phyloP scores from a whole-genome alignment of 768 basidiomycete genomes.

The Tricholomella constricta region DNA sequence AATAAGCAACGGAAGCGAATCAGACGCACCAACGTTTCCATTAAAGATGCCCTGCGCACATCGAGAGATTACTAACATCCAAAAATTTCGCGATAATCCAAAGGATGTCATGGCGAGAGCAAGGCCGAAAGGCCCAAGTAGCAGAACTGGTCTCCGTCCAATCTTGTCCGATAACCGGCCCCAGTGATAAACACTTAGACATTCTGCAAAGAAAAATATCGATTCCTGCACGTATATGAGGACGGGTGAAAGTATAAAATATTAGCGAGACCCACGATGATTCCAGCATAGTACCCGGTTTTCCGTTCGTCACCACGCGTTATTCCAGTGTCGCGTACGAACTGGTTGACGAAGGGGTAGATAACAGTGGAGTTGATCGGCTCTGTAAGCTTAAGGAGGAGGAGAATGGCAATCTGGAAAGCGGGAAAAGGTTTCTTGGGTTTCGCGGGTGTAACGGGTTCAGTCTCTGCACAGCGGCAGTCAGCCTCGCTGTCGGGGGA shows the following conservation, averaged over 20 bases:
- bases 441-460: background rate
- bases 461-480: background rate
- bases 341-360: constrained; percentile 47
- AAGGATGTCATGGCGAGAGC: constrained; percentile 33
- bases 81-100: constrained; percentile 33
- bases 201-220: constrained; percentile 38
- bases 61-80: constrained; percentile 29
- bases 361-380: constrained; percentile 35
- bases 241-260: background rate
- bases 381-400: constrained; percentile 35
- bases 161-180: constrained; percentile 39
- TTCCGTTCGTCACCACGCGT: constrained; percentile 40
- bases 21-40: constrained; percentile 29
- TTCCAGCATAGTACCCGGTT: constrained; percentile 49
- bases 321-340: constrained; percentile 43
- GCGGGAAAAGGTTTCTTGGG: constrained; percentile 12
- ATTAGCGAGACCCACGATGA: constrained; percentile 35
- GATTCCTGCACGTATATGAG: constrained; percentile 31
- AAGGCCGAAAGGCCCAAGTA: constrained; percentile 36
- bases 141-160: constrained; percentile 36
- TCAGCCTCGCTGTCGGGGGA: constrained; percentile 6
- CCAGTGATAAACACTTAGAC: constrained; percentile 34
- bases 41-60: constrained; percentile 30
- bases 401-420: constrained; percentile 35
- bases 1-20: too few relatives aligned